Percentiles rank a stretch among this genome's conserved stretches.
Evolutionary conservation across 106 monocot genomes (phyloP).

Genomic region (Dendrobium chrysotoxum): DNA sequence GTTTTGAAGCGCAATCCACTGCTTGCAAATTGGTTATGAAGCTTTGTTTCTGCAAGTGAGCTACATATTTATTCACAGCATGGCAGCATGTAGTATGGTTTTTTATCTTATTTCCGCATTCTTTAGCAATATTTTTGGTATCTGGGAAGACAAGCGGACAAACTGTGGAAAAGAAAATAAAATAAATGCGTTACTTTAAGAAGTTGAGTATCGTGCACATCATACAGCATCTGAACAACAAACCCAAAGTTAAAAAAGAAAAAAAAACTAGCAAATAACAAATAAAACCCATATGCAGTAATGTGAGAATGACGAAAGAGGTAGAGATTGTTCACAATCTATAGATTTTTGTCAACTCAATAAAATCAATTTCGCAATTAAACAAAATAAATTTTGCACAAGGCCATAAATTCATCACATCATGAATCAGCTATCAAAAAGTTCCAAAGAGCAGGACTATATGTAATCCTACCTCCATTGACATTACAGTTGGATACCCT

Average conservation of each 20-base stretch:
- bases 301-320: background rate
- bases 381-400: background rate
- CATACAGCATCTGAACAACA: background rate
- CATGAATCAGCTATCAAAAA: background rate
- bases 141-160: slow-evolving; percentile 84
- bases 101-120: slow-evolving; percentile 48
- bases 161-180: slow-evolving; percentile 32
- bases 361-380: background rate
- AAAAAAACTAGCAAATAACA: background rate
- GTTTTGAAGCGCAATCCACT: slow-evolving; percentile 66
- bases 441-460: background rate
- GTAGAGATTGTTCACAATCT: background rate
- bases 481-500: slow-evolving; percentile 93
- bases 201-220: background rate
- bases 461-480: slow-evolving; percentile 55
- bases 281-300: background rate
- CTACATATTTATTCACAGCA: slow-evolving; percentile 66
- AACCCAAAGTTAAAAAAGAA: background rate
- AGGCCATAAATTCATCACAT: background rate
- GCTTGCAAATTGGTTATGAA: slow-evolving; percentile 98
- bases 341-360: background rate
- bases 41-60: slow-evolving; percentile 92
- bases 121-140: slow-evolving; percentile 42
- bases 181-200: background rate
- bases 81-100: slow-evolving; percentile 70